Evolutionary conservation across 2,329 filamentous ascomycete genomes (phyloP), one percentile per base, ranked within the genome.

Genomic region (Epichloe sp.): DNA sequence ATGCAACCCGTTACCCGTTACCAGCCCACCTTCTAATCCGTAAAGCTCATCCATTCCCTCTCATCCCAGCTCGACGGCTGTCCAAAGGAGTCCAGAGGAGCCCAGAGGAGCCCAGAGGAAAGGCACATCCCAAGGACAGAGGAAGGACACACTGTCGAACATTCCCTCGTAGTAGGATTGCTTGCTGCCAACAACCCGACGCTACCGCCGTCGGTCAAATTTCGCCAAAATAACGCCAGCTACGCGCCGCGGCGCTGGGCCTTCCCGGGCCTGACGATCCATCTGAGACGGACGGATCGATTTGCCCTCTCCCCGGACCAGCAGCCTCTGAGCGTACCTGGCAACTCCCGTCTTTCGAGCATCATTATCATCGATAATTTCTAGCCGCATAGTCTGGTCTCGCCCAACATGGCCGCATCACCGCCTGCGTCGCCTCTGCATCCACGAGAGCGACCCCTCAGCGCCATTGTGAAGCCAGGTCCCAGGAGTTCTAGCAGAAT

Each of bases 401-500:
- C 48, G 53, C 59, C 52, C 59, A 61, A 59, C 59, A 86, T 86
- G 82, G 79, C 81, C 62, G 75, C 74, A 66, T 86, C 84, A 67
- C 84, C 83, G 68, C 85, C 85, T 65, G 75, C 71, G 54, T 88
- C 85, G 64, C 84, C 75, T 63, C 69, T 73, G 63, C 66, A 69
- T 55, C 59, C 69, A 54, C 71, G 77, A 57, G 78, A 80, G 67
- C 80, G 88, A 67, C 88, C 89, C 50, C 75, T 88, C 75, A 94
- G 87, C 72, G 83, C 81, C 65, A 83, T 94, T 74, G 80, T 89
- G 62, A 82, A 85, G 61, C 78, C 86, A 44, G 76, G 85, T 43
- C 77, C 74, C 21, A 69, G 88, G 65, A 93, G 87, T 65, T 86
- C 77, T 59, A 95, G 88, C 70, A 86, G 90, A 59, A 75, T 95